These are phyloP conservation scores for Botrytis hyacinthi DNA, from an alignment of 2,329 filamentous ascomycete species.

Conservation along the genomic window DNA sequence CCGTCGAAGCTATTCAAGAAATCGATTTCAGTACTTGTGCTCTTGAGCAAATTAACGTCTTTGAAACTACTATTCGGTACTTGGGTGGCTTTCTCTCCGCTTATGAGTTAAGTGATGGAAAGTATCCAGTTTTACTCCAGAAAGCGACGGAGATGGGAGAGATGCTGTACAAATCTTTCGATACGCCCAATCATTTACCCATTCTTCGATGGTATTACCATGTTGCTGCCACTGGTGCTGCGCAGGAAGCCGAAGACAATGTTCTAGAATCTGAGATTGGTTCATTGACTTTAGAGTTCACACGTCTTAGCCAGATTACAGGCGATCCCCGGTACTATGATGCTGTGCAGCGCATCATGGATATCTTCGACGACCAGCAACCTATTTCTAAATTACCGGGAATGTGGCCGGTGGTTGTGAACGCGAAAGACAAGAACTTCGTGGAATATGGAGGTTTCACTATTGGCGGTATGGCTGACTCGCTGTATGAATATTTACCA, in stretches of 20 bases:
- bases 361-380: constrained; percentile 54
- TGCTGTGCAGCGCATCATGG: constrained; percentile 55
- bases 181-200: constrained; percentile 53
- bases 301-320: constrained; percentile 61
- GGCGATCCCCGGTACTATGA: constrained; percentile 60
- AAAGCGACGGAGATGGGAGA: constrained; percentile 38
- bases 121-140: constrained; percentile 33
- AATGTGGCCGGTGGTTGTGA: constrained; percentile 58
- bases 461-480: constrained; percentile 55
- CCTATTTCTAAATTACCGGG: constrained; percentile 54
- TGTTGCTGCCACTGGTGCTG: constrained; percentile 51
- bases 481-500: constrained; percentile 62
- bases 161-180: constrained; percentile 44
- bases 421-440: constrained; percentile 46
- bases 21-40: constrained; percentile 45
- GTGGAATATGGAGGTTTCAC: constrained; percentile 41
- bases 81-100: constrained; percentile 42
- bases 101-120: constrained; percentile 38
- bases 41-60: constrained; percentile 36
- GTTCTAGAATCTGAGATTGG: constrained; percentile 55
- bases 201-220: constrained; percentile 41
- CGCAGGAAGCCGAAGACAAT: constrained; percentile 55
- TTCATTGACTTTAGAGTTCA: constrained; percentile 59
- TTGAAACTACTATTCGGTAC: constrained; percentile 43
- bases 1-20: constrained; percentile 60